phyloP scores from a whole-genome alignment of 768 basidiomycete genomes.

The Podaxis mareebaensis region DNA sequence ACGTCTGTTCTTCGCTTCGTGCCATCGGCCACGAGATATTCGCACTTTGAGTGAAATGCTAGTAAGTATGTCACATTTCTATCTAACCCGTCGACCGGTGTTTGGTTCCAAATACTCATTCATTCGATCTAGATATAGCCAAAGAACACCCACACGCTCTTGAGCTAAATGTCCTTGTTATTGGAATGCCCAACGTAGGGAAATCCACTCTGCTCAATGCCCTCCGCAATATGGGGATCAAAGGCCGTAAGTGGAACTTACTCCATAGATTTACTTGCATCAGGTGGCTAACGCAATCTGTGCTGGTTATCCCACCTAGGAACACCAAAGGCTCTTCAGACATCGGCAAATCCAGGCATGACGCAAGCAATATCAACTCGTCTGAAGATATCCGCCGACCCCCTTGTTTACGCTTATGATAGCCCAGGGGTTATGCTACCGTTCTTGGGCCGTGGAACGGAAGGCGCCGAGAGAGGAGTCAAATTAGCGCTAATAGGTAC shows the following conservation, averaged over 20 bases:
- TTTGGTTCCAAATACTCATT: slow-evolving; percentile 8
- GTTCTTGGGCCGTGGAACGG: slow-evolving; percentile 82
- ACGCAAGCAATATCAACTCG: slow-evolving; percentile 89
- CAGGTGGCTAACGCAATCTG: slow-evolving; percentile 5
- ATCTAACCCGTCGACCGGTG: slow-evolving; percentile 15
- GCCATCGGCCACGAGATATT: slow-evolving; percentile 67
- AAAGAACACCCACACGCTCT: slow-evolving; percentile 66
- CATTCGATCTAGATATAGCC: slow-evolving; percentile 55
- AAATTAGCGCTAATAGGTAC: slow-evolving; percentile 92
- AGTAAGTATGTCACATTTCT: slow-evolving; percentile 61
- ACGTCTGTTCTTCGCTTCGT: slow-evolving; percentile 68
- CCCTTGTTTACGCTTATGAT: slow-evolving; percentile 91
- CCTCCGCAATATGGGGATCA: slow-evolving; percentile 81
- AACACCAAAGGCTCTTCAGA: slow-evolving; percentile 86
- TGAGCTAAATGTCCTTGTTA: slow-evolving; percentile 86
- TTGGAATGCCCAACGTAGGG: slow-evolving; percentile 99
- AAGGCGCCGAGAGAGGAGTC: slow-evolving; percentile 87
- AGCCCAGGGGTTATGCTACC: slow-evolving; percentile 97
- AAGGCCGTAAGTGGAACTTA: slow-evolving; percentile 65
- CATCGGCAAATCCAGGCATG: slow-evolving; percentile 86
- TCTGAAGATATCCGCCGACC: slow-evolving; percentile 78
- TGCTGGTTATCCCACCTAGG: slow-evolving; percentile 36
- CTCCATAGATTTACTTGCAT: slow-evolving; percentile 12
- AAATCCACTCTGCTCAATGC: slow-evolving; percentile 95
- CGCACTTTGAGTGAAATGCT: slow-evolving; percentile 62